Evolutionary conservation across 805 yeast genomes (phyloP), one percentile per base, ranked within the genome.

Genomic region (Myxozyma vanderwaltii): DNA sequence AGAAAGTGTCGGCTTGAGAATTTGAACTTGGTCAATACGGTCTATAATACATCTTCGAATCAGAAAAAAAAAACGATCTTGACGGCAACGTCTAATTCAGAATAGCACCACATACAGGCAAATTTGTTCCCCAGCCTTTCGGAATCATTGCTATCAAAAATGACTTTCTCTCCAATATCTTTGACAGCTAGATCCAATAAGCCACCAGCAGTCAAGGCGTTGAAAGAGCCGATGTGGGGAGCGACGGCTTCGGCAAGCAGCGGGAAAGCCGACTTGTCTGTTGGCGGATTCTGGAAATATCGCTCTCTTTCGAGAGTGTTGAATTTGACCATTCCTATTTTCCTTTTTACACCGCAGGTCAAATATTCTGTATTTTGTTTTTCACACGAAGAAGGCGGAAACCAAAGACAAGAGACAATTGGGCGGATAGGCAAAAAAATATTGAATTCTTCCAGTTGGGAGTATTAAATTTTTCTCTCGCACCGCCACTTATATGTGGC

Each of bases 161-260:
- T 85, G 17, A 91, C 84, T 70, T 86, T 89, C 60, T 82, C 75
- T 8, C 98, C 99, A 61, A 94, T 90, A 70, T 94, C 98, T 69
- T 86, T 80, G 48, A 87, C 95, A 1, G 88, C 97, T 52, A 86
- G 76, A 72, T 91, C 90, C 61, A 94, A 78, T 26, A 94, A 74
- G 4, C 97, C 97, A 45, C 96, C 96, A 59, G 89, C 96, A 24
- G 96, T 88, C 58, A 94, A 79, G 4, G 97, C 97, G 79, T 94
- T 88, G 80, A 94, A 94, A 1, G 98, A 92, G 7, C 96, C 97
- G 56, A 94, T 82, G 73, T 94, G 99, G 4, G 99, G 99, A 58
- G 84, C 84, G 41, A 94, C 94, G 15, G 99, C 98, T 63, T 90
- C 96, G 59, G 82, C 82, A 38, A 94, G 80, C 41, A 91, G 75